Conservation (phyloP, 148 eudicot genomes). For the Oxyria digyna region DNA sequence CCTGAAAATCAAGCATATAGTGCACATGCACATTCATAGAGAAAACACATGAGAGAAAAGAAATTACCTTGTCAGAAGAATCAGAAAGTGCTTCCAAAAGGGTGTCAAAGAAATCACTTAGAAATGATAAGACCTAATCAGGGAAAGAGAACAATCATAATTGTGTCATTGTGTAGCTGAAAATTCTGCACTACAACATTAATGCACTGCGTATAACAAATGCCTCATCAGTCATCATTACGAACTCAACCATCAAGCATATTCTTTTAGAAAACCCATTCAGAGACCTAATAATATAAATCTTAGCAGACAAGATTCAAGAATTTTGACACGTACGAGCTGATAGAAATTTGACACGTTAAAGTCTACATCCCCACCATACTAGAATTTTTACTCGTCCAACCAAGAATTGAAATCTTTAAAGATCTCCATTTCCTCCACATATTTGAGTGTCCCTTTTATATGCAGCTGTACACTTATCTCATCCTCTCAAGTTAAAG, state of each 20-base stretch:
- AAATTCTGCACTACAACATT: background rate
- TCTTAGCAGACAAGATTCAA: background rate
- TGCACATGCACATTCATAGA: background rate
- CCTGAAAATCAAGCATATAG: background rate
- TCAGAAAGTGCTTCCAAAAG: constrained; percentile 87
- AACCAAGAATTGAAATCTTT: background rate
- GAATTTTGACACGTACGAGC: background rate
- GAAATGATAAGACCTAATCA: constrained; percentile 62
- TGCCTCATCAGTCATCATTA: background rate
- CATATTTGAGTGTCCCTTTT: background rate
- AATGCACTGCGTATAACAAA: background rate
- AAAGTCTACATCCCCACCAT: background rate
- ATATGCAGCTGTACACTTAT: background rate
- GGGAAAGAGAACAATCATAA: constrained; percentile 10
- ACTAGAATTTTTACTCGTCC: background rate
- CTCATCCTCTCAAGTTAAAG: background rate
- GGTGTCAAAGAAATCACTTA: constrained; percentile 72
- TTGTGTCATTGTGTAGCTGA: background rate
- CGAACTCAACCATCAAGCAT: background rate
- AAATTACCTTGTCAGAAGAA: constrained; percentile 81
- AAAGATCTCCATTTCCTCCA: background rate
- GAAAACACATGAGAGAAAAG: constrained; percentile 7
- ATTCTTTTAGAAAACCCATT: background rate
- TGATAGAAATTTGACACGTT: background rate
- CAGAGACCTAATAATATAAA: background rate